Evolutionary conservation across 345 rosid species (phyloP).

Genomic region (Toxicodendron radicans): DNA sequence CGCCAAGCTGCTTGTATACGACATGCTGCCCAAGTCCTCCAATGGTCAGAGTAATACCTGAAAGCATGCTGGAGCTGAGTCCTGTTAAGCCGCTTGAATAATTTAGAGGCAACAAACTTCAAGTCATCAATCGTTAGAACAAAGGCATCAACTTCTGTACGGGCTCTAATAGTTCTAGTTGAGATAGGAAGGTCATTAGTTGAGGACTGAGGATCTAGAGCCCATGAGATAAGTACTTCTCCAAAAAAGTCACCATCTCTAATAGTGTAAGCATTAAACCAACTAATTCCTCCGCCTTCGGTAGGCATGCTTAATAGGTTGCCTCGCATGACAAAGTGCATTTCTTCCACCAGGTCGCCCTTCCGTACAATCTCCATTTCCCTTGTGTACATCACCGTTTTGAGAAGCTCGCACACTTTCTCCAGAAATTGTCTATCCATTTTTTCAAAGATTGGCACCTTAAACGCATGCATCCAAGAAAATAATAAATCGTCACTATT

Average conservation of each 20-base stretch:
- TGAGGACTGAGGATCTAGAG: conserved; percentile 48
- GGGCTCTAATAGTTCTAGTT: conserved; percentile 42
- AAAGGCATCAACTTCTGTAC: conserved; percentile 45
- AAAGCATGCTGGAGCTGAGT: too few species aligned
- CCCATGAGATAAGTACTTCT: neutral
- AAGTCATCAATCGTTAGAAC: conserved; percentile 45
- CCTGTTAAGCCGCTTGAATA: neutral
- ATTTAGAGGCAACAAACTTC: conserved; percentile 46
- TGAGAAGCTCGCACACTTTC: neutral
- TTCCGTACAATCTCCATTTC: neutral
- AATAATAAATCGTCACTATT: too few species aligned
- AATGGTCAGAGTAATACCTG: too few species aligned
- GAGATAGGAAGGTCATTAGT: conserved; percentile 20
- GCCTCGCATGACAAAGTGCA: neutral
- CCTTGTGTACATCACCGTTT: neutral
- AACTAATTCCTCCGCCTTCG: too few species aligned
- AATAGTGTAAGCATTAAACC: neutral
- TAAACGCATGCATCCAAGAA: neutral
- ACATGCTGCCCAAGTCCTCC: too few species aligned
- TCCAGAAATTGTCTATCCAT: neutral
- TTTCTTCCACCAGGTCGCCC: neutral
- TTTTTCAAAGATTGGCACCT: neutral
- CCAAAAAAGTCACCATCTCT: neutral
- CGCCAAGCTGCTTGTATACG: too few species aligned
- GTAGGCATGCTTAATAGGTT: neutral